These are phyloP conservation scores for Psilocybe subaeruginosa DNA, from an alignment of 768 basidiomycete species.

Conservation along the genomic window DNA sequence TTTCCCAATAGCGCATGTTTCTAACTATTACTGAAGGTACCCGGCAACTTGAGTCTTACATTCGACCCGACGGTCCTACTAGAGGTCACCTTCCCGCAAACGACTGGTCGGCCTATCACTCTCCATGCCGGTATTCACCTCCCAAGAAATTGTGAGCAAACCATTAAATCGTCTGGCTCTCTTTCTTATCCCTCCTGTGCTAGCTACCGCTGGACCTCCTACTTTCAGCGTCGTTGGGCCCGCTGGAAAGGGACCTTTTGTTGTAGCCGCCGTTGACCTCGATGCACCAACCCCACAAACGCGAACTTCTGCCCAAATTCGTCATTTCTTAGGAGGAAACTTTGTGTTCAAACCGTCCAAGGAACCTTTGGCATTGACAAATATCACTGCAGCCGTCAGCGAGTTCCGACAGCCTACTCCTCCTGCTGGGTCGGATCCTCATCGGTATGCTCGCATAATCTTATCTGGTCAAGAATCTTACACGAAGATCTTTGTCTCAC, in stretches of 20 bases:
- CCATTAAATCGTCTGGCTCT: not conserved
- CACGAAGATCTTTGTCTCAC: not conserved
- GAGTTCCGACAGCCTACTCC: slow-evolving; percentile 44
- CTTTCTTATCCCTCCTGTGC: not conserved
- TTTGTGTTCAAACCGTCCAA: slow-evolving; percentile 24
- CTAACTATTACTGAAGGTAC: slow-evolving; percentile 28
- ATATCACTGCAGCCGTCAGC: slow-evolving; percentile 44
- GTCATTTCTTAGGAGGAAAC: slow-evolving; percentile 51
- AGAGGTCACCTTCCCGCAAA: slow-evolving; percentile 37
- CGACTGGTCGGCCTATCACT: slow-evolving; percentile 27
- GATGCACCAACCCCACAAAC: slow-evolving; percentile 55
- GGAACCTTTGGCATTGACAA: slow-evolving; percentile 27
- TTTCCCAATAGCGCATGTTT: not conserved
- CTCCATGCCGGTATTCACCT: slow-evolving; percentile 38
- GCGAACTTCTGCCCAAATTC: slow-evolving; percentile 43
- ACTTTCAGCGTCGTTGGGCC: slow-evolving; percentile 32
- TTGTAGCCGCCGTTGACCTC: slow-evolving; percentile 49
- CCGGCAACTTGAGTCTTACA: slow-evolving; percentile 28
- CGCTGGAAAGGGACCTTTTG: slow-evolving; percentile 42
- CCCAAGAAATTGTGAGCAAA: slow-evolving; percentile 32
- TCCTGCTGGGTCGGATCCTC: slow-evolving; percentile 42
- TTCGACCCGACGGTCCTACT: slow-evolving; percentile 39
- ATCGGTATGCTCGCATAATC: slow-evolving; percentile 34
- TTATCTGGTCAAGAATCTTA: not conserved
- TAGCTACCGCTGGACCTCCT: slow-evolving; percentile 16